Base-by-base conservation (phyloP, 768 basidiomycete species). In the Pilatotrama ljubarskyi region DNA sequence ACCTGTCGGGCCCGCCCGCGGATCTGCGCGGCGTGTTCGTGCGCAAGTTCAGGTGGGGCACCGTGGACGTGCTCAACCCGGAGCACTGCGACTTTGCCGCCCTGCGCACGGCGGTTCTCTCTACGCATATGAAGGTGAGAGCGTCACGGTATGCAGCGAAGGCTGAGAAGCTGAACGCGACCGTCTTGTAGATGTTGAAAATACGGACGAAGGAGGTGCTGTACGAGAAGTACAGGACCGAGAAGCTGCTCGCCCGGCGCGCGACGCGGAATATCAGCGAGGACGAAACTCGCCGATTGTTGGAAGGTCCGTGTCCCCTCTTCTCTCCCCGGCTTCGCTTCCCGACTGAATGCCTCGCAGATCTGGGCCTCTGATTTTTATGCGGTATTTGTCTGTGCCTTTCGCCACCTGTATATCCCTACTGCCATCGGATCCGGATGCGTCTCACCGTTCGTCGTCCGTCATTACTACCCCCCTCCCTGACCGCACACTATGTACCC, bases 151-250 rank as follows among this genome's bases (percentile, higher is more conserved):
- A 18, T 43, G 7, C 32, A 22, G 2, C 17, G 36, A 15, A 43
- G 15, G 25, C 14, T 11, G 18, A 17, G n/a, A 38, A 40, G 29
- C 2, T 49, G 47, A 43, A 37, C 52, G 50, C 41, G 35, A 47
- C 17, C 29, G 46, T 47, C 58, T 22, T 15, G 22, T 70, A 94
- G 91, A 79, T 89, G 68, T 79, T 96, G 61, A 93, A 92, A 76
- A 83, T 78, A 44, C 86, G 85, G 58, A 95, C 94, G 32, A 87
- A 87, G 66, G 91, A 96, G 72, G 90, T 93, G 57, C 75, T 95
- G 74, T 98, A 98, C 72, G 95, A 98, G 78, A 88, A 87, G 67
- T 98, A 88, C 74, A 81, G 95, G 69, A 95, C 92, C 1, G 93
- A 94, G 77, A 93, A 93, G 74, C 82, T 95, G 56, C 84, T 95